A percentile compares a stretch with the other conserved stretches of the same genome.
phyloP scores from a whole-genome alignment of 148 eudicot species.

The Suaeda aralocaspica region DNA sequence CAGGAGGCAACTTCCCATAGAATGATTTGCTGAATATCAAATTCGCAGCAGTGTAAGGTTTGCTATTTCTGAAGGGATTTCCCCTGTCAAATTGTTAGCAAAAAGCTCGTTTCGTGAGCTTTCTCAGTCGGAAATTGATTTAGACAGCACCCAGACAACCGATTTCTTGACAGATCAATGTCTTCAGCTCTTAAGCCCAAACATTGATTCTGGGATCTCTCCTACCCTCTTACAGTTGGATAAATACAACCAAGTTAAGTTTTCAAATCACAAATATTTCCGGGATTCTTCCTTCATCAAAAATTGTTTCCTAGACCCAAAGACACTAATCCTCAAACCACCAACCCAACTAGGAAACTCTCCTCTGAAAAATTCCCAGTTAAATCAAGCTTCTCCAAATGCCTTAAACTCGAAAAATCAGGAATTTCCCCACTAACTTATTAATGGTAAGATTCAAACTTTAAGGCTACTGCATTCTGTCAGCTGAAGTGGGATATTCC shows the following conservation, averaged over 20 bases:
- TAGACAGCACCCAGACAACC: slow-evolving; percentile 51
- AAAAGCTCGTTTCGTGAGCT: slow-evolving; percentile 65
- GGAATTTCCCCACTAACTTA: slow-evolving; percentile 62
- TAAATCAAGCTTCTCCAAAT: slow-evolving; percentile 60
- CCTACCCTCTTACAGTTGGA: slow-evolving; percentile 49
- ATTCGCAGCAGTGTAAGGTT: slow-evolving; percentile 58
- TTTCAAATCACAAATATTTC: slow-evolving; percentile 57
- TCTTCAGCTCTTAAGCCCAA: slow-evolving; percentile 45
- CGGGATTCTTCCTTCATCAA: slow-evolving; percentile 62
- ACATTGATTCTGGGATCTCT: slow-evolving; percentile 70
- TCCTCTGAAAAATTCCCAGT: slow-evolving; percentile 63
- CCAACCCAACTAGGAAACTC: slow-evolving; percentile 74
- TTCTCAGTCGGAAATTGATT: slow-evolving; percentile 43
- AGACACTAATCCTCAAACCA: slow-evolving; percentile 44
- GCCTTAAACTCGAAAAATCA: slow-evolving; percentile 55
- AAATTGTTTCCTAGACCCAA: slow-evolving; percentile 61
- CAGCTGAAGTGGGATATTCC: slow-evolving; percentile 48
- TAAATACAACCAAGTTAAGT: slow-evolving; percentile 55
- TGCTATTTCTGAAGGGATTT: slow-evolving; percentile 57
- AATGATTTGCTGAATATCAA: slow-evolving; percentile 80
- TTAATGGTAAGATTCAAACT: slow-evolving; percentile 67
- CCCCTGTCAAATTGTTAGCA: slow-evolving; percentile 66
- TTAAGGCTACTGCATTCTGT: slow-evolving; percentile 44
- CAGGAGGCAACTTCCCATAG: slow-evolving; percentile 62
- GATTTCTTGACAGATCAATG: slow-evolving; percentile 60